A percentile compares a stretch with the other conserved stretches of the same genome.
Conservation (phyloP, 2,329 filamentous ascomycete genomes). For the Trichoderma gracile region DNA sequence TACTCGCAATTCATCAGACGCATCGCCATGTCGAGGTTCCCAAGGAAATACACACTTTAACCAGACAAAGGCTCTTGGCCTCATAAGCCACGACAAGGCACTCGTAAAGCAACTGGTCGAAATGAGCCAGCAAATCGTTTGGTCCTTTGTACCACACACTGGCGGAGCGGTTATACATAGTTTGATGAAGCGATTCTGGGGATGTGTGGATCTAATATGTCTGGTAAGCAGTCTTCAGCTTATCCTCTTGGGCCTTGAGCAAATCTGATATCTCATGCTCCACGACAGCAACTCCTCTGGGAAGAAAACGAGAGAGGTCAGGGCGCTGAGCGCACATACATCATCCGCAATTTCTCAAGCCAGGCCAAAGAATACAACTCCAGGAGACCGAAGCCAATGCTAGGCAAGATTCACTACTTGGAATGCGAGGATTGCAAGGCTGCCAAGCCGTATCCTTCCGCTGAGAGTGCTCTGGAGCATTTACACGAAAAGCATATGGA, state of each 20-base stretch:
- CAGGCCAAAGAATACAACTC: background rate
- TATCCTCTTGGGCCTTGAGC: background rate
- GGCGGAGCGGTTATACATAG: slow-evolving; percentile 1
- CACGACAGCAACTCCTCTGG: background rate
- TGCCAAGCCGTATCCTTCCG: background rate
- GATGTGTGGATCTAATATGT: slow-evolving; percentile 11
- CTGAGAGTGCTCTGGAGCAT: background rate
- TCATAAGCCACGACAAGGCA: background rate
- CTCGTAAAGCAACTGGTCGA: background rate
- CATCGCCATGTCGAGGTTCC: background rate
- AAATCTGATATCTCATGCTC: background rate
- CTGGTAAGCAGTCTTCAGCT: background rate
- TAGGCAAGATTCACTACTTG: background rate
- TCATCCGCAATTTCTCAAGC: background rate
- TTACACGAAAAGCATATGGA: slow-evolving; percentile 11
- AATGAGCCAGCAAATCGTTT: slow-evolving; percentile 5
- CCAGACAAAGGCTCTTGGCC: background rate
- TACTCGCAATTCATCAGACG: background rate
- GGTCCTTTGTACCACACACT: slow-evolving; percentile 8
- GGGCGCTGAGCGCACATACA: background rate
- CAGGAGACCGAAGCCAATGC: background rate
- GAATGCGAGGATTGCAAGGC: background rate
- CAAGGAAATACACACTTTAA: background rate
- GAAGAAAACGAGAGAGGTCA: background rate
- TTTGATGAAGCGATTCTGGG: slow-evolving; percentile 6